Evolutionary conservation across 1,284 basidiomycete species (phyloP).

Genomic region (Vanrija humicola): DNA sequence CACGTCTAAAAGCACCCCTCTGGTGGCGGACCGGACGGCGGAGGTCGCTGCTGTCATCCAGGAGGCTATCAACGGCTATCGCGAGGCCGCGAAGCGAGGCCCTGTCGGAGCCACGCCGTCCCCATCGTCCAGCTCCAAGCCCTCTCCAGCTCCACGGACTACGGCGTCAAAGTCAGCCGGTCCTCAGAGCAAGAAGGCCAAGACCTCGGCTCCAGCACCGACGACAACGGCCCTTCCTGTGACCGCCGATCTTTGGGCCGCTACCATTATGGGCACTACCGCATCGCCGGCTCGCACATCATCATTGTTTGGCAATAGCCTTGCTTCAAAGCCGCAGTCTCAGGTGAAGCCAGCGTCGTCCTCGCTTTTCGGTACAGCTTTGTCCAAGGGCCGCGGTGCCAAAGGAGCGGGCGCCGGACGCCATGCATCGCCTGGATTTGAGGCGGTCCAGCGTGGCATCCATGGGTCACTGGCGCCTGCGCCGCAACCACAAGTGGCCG

Average conservation of each 20-base stretch:
- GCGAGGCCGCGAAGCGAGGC: slow-evolving; percentile 21
- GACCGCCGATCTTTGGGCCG: slow-evolving; percentile 18
- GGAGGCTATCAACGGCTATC: slow-evolving; percentile 50
- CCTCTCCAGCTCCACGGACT: background rate
- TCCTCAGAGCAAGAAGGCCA: slow-evolving; percentile 5
- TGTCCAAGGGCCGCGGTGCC: background rate
- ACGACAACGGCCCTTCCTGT: background rate
- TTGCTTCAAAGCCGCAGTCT: background rate
- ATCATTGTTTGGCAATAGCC: slow-evolving; percentile 21
- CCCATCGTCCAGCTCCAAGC: no score
- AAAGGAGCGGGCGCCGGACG: background rate
- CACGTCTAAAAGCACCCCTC: background rate
- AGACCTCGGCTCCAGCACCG: background rate
- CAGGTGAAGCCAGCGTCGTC: slow-evolving; percentile 29
- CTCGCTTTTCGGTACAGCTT: slow-evolving; percentile 8
- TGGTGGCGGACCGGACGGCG: slow-evolving; percentile 43
- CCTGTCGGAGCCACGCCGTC: background rate
- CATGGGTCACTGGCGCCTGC: slow-evolving; percentile 12
- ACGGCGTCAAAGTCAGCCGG: slow-evolving; percentile 1
- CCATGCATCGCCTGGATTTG: slow-evolving; percentile 25
- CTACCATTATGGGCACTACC: slow-evolving; percentile 1
- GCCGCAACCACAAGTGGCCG: slow-evolving; percentile 17
- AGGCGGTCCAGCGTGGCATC: slow-evolving; percentile 18
- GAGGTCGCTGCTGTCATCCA: slow-evolving; percentile 63
- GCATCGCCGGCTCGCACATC: slow-evolving; percentile 5